A percentile compares a stretch with the other conserved stretches of the same genome.
These are phyloP conservation scores for Aspergillus sojae DNA, from an alignment of 2,329 filamentous ascomycete genomes.

Conservation along the genomic window DNA sequence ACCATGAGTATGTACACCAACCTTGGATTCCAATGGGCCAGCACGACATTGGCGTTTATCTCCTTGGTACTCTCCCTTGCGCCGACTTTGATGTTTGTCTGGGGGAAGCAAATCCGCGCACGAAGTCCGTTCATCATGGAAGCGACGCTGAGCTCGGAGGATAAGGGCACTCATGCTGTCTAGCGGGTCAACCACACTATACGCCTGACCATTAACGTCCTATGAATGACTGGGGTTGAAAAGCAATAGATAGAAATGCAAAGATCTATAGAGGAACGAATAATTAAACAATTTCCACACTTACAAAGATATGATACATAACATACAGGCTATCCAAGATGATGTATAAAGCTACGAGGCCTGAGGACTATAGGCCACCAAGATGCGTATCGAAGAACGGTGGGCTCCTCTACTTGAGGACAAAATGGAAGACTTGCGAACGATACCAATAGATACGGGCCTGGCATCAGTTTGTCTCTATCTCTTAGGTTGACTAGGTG, in stretches of 20 bases:
- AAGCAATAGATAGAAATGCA: background rate
- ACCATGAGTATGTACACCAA: constrained; percentile 39
- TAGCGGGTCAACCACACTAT: background rate
- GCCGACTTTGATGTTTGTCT: background rate
- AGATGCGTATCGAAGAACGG: too few relatives aligned
- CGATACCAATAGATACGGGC: too few relatives aligned
- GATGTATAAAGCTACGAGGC: fast-evolving
- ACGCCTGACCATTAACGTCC: background rate
- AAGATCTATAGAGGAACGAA: background rate
- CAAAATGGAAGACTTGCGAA: too few relatives aligned
- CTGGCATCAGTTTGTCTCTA: too few relatives aligned
- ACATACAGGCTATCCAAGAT: background rate
- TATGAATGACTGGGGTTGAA: background rate
- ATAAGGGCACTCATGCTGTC: background rate
- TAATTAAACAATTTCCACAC: too few relatives aligned
- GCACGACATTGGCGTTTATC: constrained; percentile 43
- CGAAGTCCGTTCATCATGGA: background rate
- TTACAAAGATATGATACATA: background rate
- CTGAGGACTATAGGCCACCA: background rate
- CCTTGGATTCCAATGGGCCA: constrained; percentile 45
- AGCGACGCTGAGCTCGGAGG: background rate
- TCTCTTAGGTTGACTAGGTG: background rate
- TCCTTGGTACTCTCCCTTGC: background rate
- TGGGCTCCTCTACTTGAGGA: too few relatives aligned
- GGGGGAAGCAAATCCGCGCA: background rate